A percentile compares a stretch with the other conserved stretches of the same genome.
These are phyloP conservation scores for Scytalidium lignicola DNA, from an alignment of 2,329 filamentous ascomycete species.

Conservation along the genomic window DNA sequence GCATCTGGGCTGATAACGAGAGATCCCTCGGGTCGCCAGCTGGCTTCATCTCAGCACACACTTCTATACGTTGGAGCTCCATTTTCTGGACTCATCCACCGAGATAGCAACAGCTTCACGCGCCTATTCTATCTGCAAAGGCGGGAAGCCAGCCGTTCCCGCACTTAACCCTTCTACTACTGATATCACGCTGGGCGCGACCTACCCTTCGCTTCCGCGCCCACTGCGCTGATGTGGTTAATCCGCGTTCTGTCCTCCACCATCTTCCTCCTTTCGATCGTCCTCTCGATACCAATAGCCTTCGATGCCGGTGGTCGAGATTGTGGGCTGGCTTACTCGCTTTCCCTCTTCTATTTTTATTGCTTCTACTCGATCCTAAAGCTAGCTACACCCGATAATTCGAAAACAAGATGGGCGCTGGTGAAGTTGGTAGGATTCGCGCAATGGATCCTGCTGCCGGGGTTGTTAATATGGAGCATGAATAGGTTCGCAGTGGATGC, in stretches of 20 bases:
- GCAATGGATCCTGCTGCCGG: conserved; percentile 83
- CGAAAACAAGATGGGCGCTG: conserved; percentile 67
- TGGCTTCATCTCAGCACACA: neutral
- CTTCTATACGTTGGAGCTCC: neutral
- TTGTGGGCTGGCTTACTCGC: conserved; percentile 88
- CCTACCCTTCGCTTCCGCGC: conserved; percentile 41
- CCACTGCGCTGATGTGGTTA: conserved; percentile 69
- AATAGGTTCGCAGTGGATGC: conserved; percentile 92
- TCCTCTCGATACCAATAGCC: conserved; percentile 92
- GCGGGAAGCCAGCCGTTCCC: neutral
- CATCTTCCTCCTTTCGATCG: conserved; percentile 83
- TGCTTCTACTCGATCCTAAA: conserved; percentile 78
- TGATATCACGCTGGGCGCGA: conserved; percentile 30
- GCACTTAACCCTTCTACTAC: neutral
- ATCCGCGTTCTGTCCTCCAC: conserved; percentile 74
- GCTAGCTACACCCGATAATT: conserved; percentile 73
- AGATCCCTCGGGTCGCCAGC: neutral
- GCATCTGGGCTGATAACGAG: neutral
- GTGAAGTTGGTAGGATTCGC: conserved; percentile 65
- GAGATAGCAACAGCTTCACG: conserved; percentile 1
- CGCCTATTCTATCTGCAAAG: neutral
- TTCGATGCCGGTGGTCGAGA: conserved; percentile 97
- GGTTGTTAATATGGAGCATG: conserved; percentile 88
- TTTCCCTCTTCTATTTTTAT: conserved; percentile 86
- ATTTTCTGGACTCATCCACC: neutral